These are phyloP conservation scores for Pseudopediastrum boryanum DNA, from an alignment of 139 green algal genomes.

Conservation along the genomic window DNA sequence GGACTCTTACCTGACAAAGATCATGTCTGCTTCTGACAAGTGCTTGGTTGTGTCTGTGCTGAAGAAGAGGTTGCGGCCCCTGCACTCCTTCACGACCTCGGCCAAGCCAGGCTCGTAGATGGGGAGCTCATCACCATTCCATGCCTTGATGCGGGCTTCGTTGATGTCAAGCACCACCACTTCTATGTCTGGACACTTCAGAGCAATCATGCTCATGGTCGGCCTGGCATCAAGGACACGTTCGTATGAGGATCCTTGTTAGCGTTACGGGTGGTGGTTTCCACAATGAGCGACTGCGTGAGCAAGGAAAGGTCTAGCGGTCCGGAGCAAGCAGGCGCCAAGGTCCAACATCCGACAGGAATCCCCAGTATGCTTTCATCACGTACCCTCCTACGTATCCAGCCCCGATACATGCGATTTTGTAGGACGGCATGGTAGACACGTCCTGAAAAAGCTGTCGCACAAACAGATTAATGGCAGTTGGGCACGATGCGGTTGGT, in stretches of 20 bases:
- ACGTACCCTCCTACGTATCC: constrained; percentile 80
- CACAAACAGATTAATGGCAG: too few species aligned
- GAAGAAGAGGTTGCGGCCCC: constrained; percentile 97
- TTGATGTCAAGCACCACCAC: constrained; percentile 96
- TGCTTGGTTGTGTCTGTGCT: constrained; percentile 92
- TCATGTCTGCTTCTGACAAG: constrained; percentile 92
- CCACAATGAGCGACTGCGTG: too few species aligned
- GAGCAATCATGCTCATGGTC: constrained; percentile 93
- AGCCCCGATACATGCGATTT: constrained; percentile 81
- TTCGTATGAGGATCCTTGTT: too few species aligned
- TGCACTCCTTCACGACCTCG: constrained; percentile 84
- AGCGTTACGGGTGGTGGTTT: too few species aligned
- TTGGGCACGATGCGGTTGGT: too few species aligned
- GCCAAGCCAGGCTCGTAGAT: constrained; percentile 98
- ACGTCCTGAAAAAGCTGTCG: too few species aligned
- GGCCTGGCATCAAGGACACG: too few species aligned
- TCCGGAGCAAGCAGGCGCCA: too few species aligned
- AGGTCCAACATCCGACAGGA: too few species aligned
- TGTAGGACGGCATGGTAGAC: constrained; percentile 21
- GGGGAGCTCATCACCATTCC: constrained; percentile 95
- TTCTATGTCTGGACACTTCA: constrained; percentile 94
- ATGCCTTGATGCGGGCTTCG: constrained; percentile 70
- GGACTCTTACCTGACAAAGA: constrained; percentile 92
- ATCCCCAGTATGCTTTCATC: too few species aligned
- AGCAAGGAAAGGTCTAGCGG: too few species aligned